phyloP scores from a whole-genome alignment of 2,329 filamentous ascomycete genomes.

The Calonectria pauciramosa region DNA sequence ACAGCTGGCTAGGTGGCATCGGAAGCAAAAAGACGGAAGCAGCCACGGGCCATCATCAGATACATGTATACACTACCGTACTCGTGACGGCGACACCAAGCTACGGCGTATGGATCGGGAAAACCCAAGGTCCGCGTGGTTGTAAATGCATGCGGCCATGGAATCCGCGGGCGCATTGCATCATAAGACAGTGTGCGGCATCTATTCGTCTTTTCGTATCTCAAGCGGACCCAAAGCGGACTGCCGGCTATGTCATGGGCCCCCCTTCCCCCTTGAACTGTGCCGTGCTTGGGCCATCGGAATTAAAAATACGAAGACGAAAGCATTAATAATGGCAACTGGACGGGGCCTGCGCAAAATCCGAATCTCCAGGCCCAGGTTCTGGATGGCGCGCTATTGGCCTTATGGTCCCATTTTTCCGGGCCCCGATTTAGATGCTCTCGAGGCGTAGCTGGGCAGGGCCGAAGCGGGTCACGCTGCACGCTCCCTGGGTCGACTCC shows the following conservation, averaged over 20 bases:
- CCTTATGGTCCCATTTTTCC: slow-evolving; percentile 1
- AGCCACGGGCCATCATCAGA: not conserved
- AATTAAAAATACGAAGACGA: slow-evolving; percentile 7
- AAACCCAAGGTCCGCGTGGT: not conserved
- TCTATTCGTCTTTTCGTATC: not conserved
- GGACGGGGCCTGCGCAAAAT: not conserved
- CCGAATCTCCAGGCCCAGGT: not conserved
- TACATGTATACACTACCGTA: not conserved
- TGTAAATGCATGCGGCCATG: not conserved
- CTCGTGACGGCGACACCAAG: not conserved
- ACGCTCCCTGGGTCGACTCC: not conserved
- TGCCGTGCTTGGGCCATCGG: not conserved
- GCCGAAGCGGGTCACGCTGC: not conserved
- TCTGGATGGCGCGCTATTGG: not conserved
- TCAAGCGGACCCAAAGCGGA: not conserved
- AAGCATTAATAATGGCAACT: slow-evolving; percentile 3
- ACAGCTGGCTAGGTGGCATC: not conserved
- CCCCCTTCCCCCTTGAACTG: not conserved
- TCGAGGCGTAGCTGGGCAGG: not conserved
- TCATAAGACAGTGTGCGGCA: not conserved
- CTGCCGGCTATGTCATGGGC: not conserved
- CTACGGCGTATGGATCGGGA: not conserved
- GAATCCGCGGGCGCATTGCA: not conserved
- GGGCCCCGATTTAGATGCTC: not conserved
- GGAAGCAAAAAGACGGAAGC: not conserved